Evolutionary conservation across 371 early-diverging fungal genomes (phyloP).

Genomic region (Mortierella sp.): DNA sequence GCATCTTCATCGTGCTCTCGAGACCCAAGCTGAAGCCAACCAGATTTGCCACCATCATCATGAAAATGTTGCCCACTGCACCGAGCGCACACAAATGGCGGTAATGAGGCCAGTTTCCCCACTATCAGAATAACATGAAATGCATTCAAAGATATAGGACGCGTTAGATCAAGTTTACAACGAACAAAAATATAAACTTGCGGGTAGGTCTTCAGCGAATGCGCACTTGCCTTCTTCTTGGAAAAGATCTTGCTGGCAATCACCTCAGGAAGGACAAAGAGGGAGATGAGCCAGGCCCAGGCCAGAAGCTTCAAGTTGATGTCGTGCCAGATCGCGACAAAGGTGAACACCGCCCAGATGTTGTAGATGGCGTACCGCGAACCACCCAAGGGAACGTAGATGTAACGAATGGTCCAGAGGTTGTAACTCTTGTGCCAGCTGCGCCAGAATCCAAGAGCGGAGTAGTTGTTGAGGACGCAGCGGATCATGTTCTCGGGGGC

Average conservation of each 20-base stretch:
- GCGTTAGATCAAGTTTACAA: constrained; percentile 9
- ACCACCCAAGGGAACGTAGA: constrained; percentile 95
- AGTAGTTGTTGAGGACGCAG: constrained; percentile 95
- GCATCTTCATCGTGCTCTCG: constrained; percentile 84
- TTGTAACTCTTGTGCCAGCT: constrained; percentile 94
- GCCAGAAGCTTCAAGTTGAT: constrained; percentile 84
- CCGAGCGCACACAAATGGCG: constrained; percentile 88
- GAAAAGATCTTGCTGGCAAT: constrained; percentile 75
- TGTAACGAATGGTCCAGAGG: constrained; percentile 91
- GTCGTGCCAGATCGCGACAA: constrained; percentile 98
- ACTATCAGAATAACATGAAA: constrained; percentile 56
- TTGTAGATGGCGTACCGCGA: constrained; percentile 72
- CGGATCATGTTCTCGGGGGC: constrained; percentile 93
- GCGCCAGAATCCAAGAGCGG: constrained; percentile 91
- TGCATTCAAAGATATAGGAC: background rate
- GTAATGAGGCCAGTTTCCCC: constrained; percentile 76
- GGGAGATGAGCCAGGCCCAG: constrained; percentile 94
- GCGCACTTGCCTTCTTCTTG: constrained; percentile 59
- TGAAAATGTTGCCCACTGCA: constrained; percentile 86
- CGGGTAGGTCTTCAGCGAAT: background rate
- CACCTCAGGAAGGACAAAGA: constrained; percentile 90
- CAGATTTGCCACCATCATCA: constrained; percentile 95
- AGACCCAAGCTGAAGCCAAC: constrained; percentile 94
- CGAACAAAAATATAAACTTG: background rate
- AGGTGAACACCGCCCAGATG: constrained; percentile 89